Evolutionary conservation across 2,329 filamentous ascomycete genomes (phyloP).

Genomic region (Penicillium sp.): DNA sequence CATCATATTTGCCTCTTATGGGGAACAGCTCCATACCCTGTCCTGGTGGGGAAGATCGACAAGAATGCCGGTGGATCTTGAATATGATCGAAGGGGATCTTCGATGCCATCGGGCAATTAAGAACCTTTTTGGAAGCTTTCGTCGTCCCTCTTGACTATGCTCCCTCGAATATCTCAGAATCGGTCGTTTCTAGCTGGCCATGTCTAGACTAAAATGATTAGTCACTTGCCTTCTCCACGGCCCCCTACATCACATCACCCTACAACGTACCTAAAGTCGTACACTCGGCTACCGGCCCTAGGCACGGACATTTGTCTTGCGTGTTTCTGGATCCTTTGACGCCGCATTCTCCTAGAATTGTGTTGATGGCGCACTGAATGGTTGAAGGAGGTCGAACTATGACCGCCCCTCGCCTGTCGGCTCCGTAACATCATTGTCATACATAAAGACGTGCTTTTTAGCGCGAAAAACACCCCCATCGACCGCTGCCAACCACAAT

Average conservation of each 20-base stretch:
- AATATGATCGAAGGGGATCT: no score
- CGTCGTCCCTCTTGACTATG: no score
- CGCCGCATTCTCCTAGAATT: background rate
- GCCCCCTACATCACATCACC: background rate
- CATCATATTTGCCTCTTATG: no score
- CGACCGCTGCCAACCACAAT: background rate
- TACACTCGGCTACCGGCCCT: slow-evolving; percentile 1
- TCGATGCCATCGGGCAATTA: no score
- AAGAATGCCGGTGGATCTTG: background rate
- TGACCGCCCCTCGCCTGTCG: slow-evolving; percentile 14
- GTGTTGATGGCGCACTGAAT: background rate
- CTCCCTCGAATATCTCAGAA: no score
- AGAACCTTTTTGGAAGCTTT: no score
- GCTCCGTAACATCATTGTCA: slow-evolving; percentile 16
- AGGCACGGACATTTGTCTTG: background rate
- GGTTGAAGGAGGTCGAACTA: background rate
- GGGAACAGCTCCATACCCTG: no score
- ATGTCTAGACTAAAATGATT: no score
- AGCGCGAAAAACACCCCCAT: slow-evolving; percentile 7
- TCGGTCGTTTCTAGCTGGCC: no score
- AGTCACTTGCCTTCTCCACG: no score
- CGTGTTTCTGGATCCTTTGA: slow-evolving; percentile 6
- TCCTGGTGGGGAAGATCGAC: slow-evolving; percentile 4
- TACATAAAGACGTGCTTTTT: slow-evolving; percentile 16
- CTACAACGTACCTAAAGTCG: background rate